Evolutionary conservation across 1,139 yeast genomes (phyloP), one percentile per base, ranked within the genome.

Genomic region (Suhomyces taliae): DNA sequence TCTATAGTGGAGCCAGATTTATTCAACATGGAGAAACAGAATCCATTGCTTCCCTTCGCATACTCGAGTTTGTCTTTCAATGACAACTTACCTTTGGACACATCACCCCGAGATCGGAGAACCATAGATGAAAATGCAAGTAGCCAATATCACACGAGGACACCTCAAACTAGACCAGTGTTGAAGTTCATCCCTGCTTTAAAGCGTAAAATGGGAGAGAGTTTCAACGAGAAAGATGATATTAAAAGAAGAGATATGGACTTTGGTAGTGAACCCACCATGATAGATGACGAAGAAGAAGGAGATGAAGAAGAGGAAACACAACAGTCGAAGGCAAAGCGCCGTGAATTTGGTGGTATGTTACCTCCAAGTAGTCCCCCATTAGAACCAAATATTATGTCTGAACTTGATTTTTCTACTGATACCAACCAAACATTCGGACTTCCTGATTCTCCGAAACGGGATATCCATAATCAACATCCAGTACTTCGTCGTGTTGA

Each of bases 11-110:
- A 12, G 11, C n/a, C 7, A 14, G 10, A 19, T n/a, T n/a, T 12
- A 15, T 14, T 31, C 15, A 34, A 12, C 26, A 70, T 71, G 75
- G 76, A 72, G 43, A 71, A 69, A 48, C 55, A 65, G 27, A 70
- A 67, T 45, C 76, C 75, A 1, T 59, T 75, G 37, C 61, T 74
- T 29, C 80, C 80, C 6, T 75, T 74, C 64, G 78, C 79, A n/a
- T 74, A 65, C 53, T 64, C 60, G 14, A 58, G 69, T 32, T 63
- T 68, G 7, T 55, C 69, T 2, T 51, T 54, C 43, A 56, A 58
- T 29, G 70, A 65, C 19, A 58, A 61, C 12, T 53, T 54, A 32
- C 59, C 65, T 2, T 49, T 73, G 34, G 63, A 66, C 49, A 67
- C 76, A 1, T 64, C 72, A 2, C 78, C 78, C 1, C 53, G 77